Evolutionary conservation across 2,329 filamentous ascomycete genomes (phyloP).

Genomic region (Penicillium crustosum): DNA sequence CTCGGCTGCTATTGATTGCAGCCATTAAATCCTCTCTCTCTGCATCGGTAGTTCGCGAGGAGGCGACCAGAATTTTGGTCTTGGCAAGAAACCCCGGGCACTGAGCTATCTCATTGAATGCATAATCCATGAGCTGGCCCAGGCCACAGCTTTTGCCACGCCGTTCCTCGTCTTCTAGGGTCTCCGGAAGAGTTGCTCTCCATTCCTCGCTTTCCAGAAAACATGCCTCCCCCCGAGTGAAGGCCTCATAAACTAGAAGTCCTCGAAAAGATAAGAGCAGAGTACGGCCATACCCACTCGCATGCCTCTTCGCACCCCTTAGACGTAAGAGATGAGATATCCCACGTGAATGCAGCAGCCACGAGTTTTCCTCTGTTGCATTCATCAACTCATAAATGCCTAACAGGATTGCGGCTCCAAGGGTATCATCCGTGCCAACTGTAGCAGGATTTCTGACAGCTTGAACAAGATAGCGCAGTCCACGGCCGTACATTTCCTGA

Average conservation of each 20-base stretch:
- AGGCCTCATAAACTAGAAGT: constrained; percentile 22
- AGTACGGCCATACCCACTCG: constrained; percentile 19
- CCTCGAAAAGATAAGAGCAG: constrained; percentile 22
- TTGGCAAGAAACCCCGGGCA: constrained; percentile 21
- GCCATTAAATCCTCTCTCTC: background rate
- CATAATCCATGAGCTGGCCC: constrained; percentile 18
- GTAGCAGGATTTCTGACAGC: constrained; percentile 13
- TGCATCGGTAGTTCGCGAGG: background rate
- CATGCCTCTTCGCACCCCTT: constrained; percentile 18
- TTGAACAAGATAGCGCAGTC: constrained; percentile 10
- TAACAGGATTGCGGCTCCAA: constrained; percentile 21
- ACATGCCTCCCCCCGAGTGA: constrained; percentile 18
- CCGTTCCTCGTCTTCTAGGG: constrained; percentile 8
- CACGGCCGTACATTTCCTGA: constrained; percentile 21
- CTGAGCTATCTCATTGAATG: constrained; percentile 21
- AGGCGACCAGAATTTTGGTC: constrained; percentile 15
- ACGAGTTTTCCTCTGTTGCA: constrained; percentile 14
- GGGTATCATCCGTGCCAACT: constrained; percentile 15
- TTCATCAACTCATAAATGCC: constrained; percentile 23
- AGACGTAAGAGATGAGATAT: constrained; percentile 16
- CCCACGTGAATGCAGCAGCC: constrained; percentile 24
- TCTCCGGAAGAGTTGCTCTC: constrained; percentile 15
- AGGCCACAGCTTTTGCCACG: constrained; percentile 15
- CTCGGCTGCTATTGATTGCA: constrained; percentile 13
- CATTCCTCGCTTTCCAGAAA: constrained; percentile 21